Conservation (phyloP, 2,329 filamentous ascomycete species). For the Diplodia sapinea region DNA sequence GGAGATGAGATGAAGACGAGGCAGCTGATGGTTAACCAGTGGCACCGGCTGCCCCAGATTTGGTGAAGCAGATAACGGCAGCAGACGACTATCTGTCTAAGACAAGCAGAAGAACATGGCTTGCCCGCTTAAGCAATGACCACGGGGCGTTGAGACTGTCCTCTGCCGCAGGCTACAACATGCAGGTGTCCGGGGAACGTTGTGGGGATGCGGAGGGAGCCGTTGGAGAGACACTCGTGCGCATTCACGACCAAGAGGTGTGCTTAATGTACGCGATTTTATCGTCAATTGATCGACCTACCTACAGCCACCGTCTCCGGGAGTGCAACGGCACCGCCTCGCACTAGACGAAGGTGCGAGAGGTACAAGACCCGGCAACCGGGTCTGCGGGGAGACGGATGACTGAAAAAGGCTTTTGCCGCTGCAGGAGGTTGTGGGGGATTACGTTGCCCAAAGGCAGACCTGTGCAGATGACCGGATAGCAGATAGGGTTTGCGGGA, state of each 20-base stretch:
- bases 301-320: not conserved
- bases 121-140: not conserved
- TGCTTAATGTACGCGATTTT: not conserved
- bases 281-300: not conserved
- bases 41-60: not conserved
- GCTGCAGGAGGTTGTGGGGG: slow-evolving; percentile 23
- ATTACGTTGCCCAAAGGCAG: slow-evolving; percentile 14
- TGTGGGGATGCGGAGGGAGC: slow-evolving; percentile 3
- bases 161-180: not conserved
- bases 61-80: not conserved
- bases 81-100: not conserved
- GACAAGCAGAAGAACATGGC: slow-evolving; percentile 2
- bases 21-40: not conserved
- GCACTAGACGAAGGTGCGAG: slow-evolving; percentile 3
- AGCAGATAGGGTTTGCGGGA: slow-evolving; percentile 7
- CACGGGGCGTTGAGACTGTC: not conserved
- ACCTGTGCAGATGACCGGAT: slow-evolving; percentile 18
- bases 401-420: slow-evolving; percentile 22
- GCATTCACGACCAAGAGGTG: not conserved
- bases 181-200: slow-evolving; percentile 13
- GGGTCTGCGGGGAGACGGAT: slow-evolving; percentile 11
- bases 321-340: slow-evolving; percentile 2
- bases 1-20: slow-evolving; percentile 5
- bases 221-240: slow-evolving; percentile 10
- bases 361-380: slow-evolving; percentile 7